phyloP scores from a whole-genome alignment of 306 rosid species.

The Quercus cerris region DNA sequence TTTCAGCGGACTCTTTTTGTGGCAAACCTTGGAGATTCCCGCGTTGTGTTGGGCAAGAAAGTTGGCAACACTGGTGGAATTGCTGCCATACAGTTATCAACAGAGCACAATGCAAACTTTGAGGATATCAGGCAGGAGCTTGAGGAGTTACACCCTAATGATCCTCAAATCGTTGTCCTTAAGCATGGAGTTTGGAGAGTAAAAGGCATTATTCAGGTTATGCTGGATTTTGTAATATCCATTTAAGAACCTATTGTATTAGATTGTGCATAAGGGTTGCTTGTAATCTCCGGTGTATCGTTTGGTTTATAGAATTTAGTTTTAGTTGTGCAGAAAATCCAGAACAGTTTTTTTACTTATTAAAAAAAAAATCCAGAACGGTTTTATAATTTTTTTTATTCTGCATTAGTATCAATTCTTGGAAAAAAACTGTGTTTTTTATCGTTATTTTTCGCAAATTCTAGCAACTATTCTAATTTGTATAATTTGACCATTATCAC shows the following conservation, averaged over 20 bases:
- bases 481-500: neutral
- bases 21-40: constrained; percentile 87
- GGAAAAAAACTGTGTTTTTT: neutral
- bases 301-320: neutral
- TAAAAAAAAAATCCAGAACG: neutral
- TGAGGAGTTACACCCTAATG: constrained; percentile 66
- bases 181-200: constrained; percentile 96
- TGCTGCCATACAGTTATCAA: constrained; percentile 78
- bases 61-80: constrained; percentile 79
- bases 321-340: neutral
- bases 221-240: neutral
- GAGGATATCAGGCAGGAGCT: constrained; percentile 76
- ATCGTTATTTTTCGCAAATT: constrained; percentile 6
- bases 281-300: neutral
- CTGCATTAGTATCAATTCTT: neutral
- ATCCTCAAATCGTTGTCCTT: constrained; percentile 76
- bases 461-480: constrained; percentile 12
- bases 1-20: constrained; percentile 69
- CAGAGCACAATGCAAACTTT: constrained; percentile 81
- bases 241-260: neutral
- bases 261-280: neutral
- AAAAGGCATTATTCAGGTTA: constrained; percentile 94
- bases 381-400: neutral
- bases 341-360: neutral
- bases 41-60: constrained; percentile 81